phyloP scores from a whole-genome alignment of 2,329 filamentous ascomycete species.

The Thielaviopsis ethacetica region DNA sequence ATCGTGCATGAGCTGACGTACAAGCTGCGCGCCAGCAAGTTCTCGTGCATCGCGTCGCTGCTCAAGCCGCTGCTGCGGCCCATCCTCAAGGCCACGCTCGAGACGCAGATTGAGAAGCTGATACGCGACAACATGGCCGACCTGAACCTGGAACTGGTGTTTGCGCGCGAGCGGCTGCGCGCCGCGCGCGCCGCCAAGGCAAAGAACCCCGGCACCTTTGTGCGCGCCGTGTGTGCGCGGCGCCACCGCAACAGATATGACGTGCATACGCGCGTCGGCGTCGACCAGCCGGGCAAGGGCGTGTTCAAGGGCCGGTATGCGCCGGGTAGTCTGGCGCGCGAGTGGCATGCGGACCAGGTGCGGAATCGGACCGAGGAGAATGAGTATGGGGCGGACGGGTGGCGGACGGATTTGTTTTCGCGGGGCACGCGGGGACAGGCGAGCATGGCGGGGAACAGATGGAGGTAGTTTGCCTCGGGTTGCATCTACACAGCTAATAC shows the following conservation, averaged over 20 bases:
- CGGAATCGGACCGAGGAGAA: conserved; percentile 58
- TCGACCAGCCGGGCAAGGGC: conserved; percentile 26
- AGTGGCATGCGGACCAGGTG: conserved; percentile 72
- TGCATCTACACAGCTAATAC: too few relatives aligned
- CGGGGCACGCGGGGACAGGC: not conserved
- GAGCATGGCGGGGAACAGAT: not conserved
- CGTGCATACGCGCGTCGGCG: conserved; percentile 50
- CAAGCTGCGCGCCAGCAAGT: conserved; percentile 54
- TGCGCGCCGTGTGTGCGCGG: conserved; percentile 68
- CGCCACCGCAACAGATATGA: conserved; percentile 68
- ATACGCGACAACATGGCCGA: conserved; percentile 55
- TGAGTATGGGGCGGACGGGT: conserved; percentile 54
- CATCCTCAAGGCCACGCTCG: conserved; percentile 61
- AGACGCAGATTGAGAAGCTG: conserved; percentile 56
- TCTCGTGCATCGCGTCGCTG: conserved; percentile 65
- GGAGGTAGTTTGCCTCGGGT: not conserved
- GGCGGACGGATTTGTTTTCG: conserved; percentile 37
- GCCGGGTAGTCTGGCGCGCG: conserved; percentile 71
- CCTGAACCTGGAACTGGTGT: conserved; percentile 73
- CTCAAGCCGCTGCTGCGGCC: conserved; percentile 72
- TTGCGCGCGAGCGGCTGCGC: conserved; percentile 69
- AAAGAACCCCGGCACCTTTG: conserved; percentile 35
- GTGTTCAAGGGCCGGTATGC: conserved; percentile 76
- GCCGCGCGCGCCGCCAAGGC: conserved; percentile 57
- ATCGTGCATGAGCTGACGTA: conserved; percentile 79